Base-by-base conservation (phyloP, 768 basidiomycete species). In the Podaxis mareebaensis region DNA sequence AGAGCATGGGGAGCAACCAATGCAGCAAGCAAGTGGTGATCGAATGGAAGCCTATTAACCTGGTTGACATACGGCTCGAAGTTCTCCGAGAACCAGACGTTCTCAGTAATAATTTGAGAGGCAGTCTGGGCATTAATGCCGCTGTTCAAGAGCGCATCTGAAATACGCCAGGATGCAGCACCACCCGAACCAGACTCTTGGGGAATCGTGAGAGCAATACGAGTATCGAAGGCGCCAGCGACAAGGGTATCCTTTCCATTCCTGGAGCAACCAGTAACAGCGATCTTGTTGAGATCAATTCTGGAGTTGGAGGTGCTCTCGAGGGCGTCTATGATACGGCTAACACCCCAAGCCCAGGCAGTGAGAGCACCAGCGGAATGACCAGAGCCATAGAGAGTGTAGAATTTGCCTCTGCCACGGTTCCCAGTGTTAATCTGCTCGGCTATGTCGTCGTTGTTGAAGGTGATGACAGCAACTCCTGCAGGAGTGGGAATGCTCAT, bases 161-260 rank as follows among this genome's bases (percentile, higher is more conserved):
- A 85, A 60, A 86, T 74, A 48, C 85, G 81, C 86, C 86, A 87
- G 74, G 81, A 83, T 20, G 78, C 81, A 26, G 79, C 80, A 5
- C 86, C 85, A 51, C 86, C 85, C 12, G 83, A 83, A 8, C 86
- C 86, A 13, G 85, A 86, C 72, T 87, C 85, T 69, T 86, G 86
- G 3, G 84, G 82, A 65, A 87, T 82, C 5, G 85, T 85, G 63
- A 87, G 75, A 11, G 81, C 83, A 65, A 87, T 82, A 64, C 85
- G 84, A 3, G 76, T 70, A 64, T 87, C 85, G 69, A 86, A 84
- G 22, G 85, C 86, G 30, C 85, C 85, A 33, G 80, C 84, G 58
- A 85, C 78, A 40, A 85, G 75, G 1, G 85, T 84, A 57, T 85
- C 86, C 73, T 87, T 87, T 65, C 86, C 86, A 65, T 86, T 78